Conservation (phyloP, 1,284 basidiomycete species). For the Tilletia caries region DNA sequence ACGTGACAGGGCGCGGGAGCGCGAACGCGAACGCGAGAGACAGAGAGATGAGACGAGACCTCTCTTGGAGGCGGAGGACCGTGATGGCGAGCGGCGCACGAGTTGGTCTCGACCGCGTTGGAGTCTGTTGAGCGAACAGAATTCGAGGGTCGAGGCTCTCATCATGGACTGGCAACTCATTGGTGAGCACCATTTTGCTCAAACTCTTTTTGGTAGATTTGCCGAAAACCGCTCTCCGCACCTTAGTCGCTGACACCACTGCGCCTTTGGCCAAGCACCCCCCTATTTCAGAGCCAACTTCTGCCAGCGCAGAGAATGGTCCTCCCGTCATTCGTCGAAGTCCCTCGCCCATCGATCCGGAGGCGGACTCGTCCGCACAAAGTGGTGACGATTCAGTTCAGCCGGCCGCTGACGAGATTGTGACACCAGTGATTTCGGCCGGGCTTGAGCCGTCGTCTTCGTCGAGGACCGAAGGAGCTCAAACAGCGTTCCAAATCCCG, state of each 20-base stretch:
- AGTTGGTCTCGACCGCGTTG: background rate
- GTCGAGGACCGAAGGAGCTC: no score
- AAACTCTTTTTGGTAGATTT: background rate
- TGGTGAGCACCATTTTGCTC: background rate
- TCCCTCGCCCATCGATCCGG: background rate
- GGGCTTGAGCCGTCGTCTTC: no score
- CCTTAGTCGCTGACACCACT: no score
- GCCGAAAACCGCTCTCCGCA: background rate
- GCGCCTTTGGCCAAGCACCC: background rate
- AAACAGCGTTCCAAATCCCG: no score
- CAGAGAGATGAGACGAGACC: background rate
- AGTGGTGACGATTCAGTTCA: background rate
- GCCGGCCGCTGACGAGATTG: background rate
- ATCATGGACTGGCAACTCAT: slow-evolving; percentile 2
- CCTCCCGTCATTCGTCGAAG: background rate
- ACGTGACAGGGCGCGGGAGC: no score
- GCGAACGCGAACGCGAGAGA: no score
- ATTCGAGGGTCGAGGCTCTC: background rate
- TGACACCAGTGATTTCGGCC: no score
- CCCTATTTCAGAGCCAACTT: background rate
- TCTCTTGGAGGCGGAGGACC: background rate
- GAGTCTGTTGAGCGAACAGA: background rate
- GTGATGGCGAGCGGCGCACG: background rate
- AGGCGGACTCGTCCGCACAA: background rate
- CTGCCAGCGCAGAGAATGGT: background rate